Conservation (phyloP, 805 yeast species). For the Debaryomyces prosopidis region DNA sequence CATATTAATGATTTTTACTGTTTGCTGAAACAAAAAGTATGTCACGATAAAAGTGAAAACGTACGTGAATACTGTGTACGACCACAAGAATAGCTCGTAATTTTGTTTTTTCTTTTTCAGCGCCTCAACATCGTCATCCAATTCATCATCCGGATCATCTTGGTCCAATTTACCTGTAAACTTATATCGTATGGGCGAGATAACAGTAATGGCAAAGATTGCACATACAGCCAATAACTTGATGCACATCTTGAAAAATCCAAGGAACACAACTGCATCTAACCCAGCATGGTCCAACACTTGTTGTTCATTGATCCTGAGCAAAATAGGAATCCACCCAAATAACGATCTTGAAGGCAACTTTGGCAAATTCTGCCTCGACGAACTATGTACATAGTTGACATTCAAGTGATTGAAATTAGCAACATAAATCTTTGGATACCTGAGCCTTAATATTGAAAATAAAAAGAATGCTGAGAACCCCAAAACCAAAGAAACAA, state of each 20-base stretch:
- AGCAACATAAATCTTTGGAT: slow-evolving; percentile 86
- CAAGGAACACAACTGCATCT: slow-evolving; percentile 90
- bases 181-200: slow-evolving; percentile 82
- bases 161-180: slow-evolving; percentile 64
- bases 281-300: slow-evolving; percentile 87
- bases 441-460: slow-evolving; percentile 65
- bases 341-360: slow-evolving; percentile 60
- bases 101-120: slow-evolving; percentile 2
- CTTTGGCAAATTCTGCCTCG: slow-evolving; percentile 55
- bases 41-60: slow-evolving; percentile 73
- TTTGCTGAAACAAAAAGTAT: slow-evolving; percentile 62
- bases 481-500: slow-evolving; percentile 71
- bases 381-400: slow-evolving; percentile 41
- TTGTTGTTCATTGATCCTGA: slow-evolving; percentile 67
- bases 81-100: slow-evolving; percentile 69
- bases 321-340: slow-evolving; percentile 78
- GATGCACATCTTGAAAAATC: slow-evolving; percentile 88
- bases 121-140: slow-evolving; percentile 1
- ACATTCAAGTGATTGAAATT: slow-evolving; percentile 53
- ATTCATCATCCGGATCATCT: slow-evolving; percentile 23
- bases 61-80: slow-evolving; percentile 85
- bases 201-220: slow-evolving; percentile 67
- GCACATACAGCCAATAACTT: slow-evolving; percentile 64
- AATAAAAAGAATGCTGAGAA: slow-evolving; percentile 65
- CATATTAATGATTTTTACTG: slow-evolving; percentile 69